phyloP scores from a whole-genome alignment of 441 rosid species.

The Macaranga tanarius region DNA sequence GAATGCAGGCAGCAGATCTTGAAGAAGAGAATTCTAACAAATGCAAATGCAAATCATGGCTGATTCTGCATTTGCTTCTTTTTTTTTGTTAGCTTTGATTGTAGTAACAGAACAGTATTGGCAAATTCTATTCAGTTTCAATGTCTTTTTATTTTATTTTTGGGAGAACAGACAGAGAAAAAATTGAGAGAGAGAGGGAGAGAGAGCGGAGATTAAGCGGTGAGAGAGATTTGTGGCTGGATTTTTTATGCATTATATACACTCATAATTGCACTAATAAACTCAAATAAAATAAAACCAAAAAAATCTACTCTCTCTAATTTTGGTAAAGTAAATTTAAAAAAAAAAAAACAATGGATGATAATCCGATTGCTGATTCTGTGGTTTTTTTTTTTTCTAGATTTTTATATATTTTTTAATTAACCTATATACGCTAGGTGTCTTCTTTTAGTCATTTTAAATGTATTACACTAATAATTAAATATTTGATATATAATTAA shows the following conservation, averaged over 20 bases:
- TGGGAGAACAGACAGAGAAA: no score
- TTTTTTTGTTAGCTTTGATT: neutral
- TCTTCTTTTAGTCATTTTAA: no score
- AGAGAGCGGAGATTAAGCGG: conserved; percentile 3
- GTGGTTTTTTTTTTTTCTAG: neutral
- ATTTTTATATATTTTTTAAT: no score
- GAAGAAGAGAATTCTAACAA: neutral
- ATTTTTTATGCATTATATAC: neutral
- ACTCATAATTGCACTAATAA: no score
- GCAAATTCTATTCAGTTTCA: neutral
- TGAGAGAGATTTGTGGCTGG: neutral
- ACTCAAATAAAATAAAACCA: no score
- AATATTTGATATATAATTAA: no score
- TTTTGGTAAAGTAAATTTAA: no score
- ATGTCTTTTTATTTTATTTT: no score
- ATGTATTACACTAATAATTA: no score
- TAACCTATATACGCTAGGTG: no score
- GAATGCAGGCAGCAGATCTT: conserved; percentile 15
- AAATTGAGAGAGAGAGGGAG: neutral
- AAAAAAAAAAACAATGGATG: neutral
- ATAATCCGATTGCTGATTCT: neutral
- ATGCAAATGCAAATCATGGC: neutral
- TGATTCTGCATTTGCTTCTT: neutral
- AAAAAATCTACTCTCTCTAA: no score
- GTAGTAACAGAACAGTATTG: neutral